Evolutionary conservation across 164 flowering plant genomes (phyloP), one percentile per base, ranked within the genome.

Genomic region (Vitis riparia): DNA sequence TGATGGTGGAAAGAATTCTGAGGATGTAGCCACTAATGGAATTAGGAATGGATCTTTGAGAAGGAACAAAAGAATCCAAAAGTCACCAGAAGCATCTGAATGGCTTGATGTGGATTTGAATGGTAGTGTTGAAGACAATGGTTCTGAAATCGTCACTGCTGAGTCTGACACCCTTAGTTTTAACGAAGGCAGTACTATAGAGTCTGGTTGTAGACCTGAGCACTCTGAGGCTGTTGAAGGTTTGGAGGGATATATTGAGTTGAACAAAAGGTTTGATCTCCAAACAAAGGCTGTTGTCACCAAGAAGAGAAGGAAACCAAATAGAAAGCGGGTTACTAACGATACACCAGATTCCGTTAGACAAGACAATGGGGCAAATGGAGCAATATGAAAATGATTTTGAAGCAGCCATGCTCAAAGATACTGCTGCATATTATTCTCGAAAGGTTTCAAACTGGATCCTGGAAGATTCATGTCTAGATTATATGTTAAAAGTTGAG

Each of bases 391-490:
- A 77, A 51, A 78, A 81, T 51, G 94, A 91, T 71, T 92, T 92
- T 73, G 94, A 92, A 80, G 81, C 47, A 1, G 73, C 73, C 55
- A 76, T 91, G 93, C 88, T 92, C 44, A 61, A 67, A 13, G 92
- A 89, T 69, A 82, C 91, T 32, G 88, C 88, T 67, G 82, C 87
- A 11, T 91, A 91, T 72, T 92, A 91, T 83, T 86, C 94, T 60
- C 86, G 97, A 13, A 92, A 91, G 69, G 98, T 93, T 66, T 82
- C 89, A 64, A 83, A 71, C 75, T 92, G 98, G 98, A 91, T 92
- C 63, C 57, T 78, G 11, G 91, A 91, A 70, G 89, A 92, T 83
- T 91, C 98, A 55, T 92, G 94, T 80, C 96, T 94, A 48, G 96
- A 91, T 65, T 92, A 91, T 69, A 91, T 91, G 94, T 59, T 84